Conservation (phyloP, 257 asterid genomes). For the Lycium ferocissimum region DNA sequence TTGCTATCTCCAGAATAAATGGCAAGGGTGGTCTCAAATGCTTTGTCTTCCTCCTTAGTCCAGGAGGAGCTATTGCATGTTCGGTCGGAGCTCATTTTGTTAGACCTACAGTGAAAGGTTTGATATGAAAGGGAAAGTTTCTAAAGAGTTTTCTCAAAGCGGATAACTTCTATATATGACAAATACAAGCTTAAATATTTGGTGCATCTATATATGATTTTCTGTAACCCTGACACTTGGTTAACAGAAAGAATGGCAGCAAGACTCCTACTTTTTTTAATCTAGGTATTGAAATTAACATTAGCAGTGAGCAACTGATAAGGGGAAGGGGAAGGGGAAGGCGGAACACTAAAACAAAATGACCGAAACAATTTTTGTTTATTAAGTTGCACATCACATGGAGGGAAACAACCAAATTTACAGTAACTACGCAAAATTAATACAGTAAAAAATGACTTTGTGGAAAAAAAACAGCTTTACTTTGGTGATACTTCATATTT, state of each 20-base stretch:
- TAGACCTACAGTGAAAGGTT: background rate
- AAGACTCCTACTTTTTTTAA: background rate
- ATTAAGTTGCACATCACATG: background rate
- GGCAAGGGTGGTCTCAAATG: background rate
- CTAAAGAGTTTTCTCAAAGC: background rate
- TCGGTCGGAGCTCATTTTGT: background rate
- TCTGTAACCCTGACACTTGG: constrained; percentile 19
- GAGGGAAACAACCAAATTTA: background rate
- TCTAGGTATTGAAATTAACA: background rate
- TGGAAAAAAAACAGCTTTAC: background rate
- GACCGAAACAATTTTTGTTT: background rate
- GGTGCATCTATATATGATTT: background rate
- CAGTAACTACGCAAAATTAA: background rate
- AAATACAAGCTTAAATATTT: background rate
- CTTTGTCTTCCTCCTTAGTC: constrained; percentile 32
- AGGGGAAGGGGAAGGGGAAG: background rate
- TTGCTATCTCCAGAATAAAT: background rate
- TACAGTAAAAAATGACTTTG: background rate
- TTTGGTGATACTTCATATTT: background rate
- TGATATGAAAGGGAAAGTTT: background rate
- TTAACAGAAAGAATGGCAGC: background rate
- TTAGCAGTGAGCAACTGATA: background rate
- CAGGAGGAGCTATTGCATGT: background rate
- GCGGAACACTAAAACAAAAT: background rate
- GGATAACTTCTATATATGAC: background rate